Percentiles rank a stretch among this genome's conserved stretches.
Evolutionary conservation across 768 basidiomycete genomes (phyloP).

Genomic region (Tricholoma sp.): DNA sequence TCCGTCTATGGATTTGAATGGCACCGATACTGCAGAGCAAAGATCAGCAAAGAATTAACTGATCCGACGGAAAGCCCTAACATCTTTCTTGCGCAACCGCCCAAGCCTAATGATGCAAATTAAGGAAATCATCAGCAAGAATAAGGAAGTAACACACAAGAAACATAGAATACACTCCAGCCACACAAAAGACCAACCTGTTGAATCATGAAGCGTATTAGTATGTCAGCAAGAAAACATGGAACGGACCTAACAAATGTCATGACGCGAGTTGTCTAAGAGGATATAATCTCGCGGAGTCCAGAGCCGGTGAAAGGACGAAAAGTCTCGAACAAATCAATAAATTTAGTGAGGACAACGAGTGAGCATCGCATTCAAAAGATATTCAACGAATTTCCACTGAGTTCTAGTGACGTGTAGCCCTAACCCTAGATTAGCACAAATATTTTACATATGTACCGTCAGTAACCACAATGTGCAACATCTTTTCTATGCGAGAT

Average conservation of each 20-base stretch:
- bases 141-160: conserved; percentile 46
- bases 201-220: not conserved
- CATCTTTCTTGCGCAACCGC: conserved; percentile 92
- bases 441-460: no score
- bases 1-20: conserved; percentile 69
- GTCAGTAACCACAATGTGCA: no score
- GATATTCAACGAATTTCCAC: no score
- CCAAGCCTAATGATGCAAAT: conserved; percentile 55
- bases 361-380: no score
- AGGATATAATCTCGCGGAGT: conserved; percentile 1
- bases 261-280: conserved; percentile 15
- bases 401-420: conserved; percentile 22
- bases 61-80: conserved; percentile 30
- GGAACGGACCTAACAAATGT: conserved; percentile 19
- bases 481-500: no score
- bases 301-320: not conserved
- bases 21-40: conserved; percentile 62
- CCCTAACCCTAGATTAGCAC: conserved; percentile 22
- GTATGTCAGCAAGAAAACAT: not conserved
- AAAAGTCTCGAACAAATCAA: not conserved
- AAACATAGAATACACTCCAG: conserved; percentile 92
- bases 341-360: no score
- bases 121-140: conserved; percentile 3
- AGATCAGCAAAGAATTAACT: not conserved
- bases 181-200: conserved; percentile 71